A percentile compares a stretch with the other conserved stretches of the same genome.
These are phyloP conservation scores for Clavispora phyllophila DNA, from an alignment of 805 yeast species.

Conservation along the genomic window DNA sequence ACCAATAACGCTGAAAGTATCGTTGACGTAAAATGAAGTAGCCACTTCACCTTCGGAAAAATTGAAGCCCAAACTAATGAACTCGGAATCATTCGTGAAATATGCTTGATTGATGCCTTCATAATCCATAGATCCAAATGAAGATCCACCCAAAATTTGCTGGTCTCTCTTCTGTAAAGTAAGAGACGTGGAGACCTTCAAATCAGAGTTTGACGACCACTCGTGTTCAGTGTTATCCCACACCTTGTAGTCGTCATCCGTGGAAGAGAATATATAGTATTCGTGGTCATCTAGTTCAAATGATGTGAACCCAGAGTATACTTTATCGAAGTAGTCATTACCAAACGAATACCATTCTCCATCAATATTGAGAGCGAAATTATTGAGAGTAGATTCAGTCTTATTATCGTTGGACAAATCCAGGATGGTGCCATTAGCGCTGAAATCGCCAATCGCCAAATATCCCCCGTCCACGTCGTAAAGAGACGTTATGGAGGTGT, in stretches of 20 bases:
- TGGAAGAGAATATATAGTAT: constrained; percentile 36
- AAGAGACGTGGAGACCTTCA: constrained; percentile 25
- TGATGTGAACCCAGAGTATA: constrained; percentile 28
- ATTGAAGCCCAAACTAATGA: constrained; percentile 19
- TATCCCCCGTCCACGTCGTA: constrained; percentile 16
- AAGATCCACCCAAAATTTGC: constrained; percentile 32
- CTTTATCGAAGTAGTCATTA: constrained; percentile 17
- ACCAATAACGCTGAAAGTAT: constrained; percentile 49
- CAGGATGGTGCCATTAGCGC: constrained; percentile 16
- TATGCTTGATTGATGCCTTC: constrained; percentile 24
- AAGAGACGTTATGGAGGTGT: constrained; percentile 23
- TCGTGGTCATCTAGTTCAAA: constrained; percentile 35
- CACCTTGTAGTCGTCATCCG: constrained; percentile 18
- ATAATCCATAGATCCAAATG: constrained; percentile 31
- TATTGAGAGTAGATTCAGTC: constrained; percentile 20
- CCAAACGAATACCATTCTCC: constrained; percentile 44
- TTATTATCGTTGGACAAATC: constrained; percentile 27
- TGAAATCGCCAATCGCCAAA: constrained; percentile 29
- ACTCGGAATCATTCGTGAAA: constrained; percentile 16
- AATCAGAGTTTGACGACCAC: constrained; percentile 28
- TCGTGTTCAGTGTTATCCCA: constrained; percentile 39
- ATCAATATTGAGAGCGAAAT: constrained; percentile 34
- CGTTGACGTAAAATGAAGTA: constrained; percentile 44
- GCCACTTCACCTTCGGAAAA: constrained; percentile 19
- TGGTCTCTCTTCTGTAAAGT: constrained; percentile 17